phyloP scores from a whole-genome alignment of 192 early-diverging fungal genomes.

The Borealophlyctis nickersoniae region DNA sequence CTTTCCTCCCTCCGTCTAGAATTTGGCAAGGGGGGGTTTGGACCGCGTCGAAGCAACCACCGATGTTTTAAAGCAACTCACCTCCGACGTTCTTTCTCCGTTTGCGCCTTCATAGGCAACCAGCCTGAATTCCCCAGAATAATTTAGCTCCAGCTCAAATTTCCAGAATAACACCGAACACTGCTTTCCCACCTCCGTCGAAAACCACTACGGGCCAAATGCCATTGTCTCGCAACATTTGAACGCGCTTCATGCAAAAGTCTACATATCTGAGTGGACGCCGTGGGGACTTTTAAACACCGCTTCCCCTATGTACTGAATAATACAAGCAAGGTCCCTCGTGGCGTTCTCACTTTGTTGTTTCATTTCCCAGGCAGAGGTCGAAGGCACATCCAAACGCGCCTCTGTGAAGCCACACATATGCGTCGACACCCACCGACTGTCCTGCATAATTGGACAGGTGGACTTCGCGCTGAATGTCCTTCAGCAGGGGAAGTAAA shows the following conservation, averaged over 20 bases:
- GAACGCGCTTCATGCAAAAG: conserved; percentile 74
- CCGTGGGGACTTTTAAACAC: background rate
- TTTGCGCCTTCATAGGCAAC: conserved; percentile 78
- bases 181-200: conserved; percentile 73
- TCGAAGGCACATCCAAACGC: conserved; percentile 84
- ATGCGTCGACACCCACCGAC: conserved; percentile 82
- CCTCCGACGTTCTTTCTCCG: conserved; percentile 64
- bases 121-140: conserved; percentile 18
- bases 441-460: conserved; percentile 67
- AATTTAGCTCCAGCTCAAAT: too few species aligned
- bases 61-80: conserved; percentile 26
- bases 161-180: too few species aligned
- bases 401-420: conserved; percentile 93
- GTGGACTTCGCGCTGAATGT: conserved; percentile 64
- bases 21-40: background rate
- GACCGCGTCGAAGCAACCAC: background rate
- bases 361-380: conserved; percentile 63
- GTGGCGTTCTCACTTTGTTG: conserved; percentile 60
- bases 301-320: conserved; percentile 6
- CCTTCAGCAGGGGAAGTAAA: conserved; percentile 77
- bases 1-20: conserved; percentile 59
- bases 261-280: conserved; percentile 66
- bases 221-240: conserved; percentile 66
- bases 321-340: background rate
- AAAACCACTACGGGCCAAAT: conserved; percentile 88